phyloP scores from a whole-genome alignment of 768 basidiomycete genomes.

The Gyrodon lividus region DNA sequence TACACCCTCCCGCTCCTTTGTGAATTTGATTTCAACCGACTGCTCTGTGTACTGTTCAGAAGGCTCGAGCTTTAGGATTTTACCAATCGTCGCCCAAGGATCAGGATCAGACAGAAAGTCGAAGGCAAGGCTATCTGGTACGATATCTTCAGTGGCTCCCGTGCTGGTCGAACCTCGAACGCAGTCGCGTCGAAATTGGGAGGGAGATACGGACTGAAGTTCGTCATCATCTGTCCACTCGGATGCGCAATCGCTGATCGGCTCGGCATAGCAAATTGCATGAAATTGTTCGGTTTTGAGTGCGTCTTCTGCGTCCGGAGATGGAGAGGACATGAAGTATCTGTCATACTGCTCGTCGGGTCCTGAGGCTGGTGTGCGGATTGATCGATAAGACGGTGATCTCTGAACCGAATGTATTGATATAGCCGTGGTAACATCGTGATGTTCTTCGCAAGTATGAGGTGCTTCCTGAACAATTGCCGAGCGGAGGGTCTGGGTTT shows the following conservation, averaged over 20 bases:
- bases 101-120: constrained; percentile 31
- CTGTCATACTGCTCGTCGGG: background rate
- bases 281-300: background rate
- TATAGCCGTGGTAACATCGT: background rate
- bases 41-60: background rate
- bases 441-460: background rate
- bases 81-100: constrained; percentile 32
- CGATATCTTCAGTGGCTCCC: background rate
- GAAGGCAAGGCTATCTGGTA: constrained; percentile 9
- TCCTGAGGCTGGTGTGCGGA: background rate
- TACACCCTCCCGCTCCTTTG: constrained; percentile 27
- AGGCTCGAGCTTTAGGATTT: constrained; percentile 20
- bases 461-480: background rate
- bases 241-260: background rate
- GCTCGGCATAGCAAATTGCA: background rate
- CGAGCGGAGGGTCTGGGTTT: background rate
- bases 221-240: background rate
- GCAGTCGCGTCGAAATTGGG: background rate
- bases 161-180: background rate
- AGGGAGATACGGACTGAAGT: background rate
- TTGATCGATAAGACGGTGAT: background rate
- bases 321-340: background rate
- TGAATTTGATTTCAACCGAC: constrained; percentile 13
- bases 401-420: background rate
- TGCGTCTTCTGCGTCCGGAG: constrained; percentile 1